Conservation (phyloP, 2,329 filamentous ascomycete species). For the Cladosporium sp. region DNA sequence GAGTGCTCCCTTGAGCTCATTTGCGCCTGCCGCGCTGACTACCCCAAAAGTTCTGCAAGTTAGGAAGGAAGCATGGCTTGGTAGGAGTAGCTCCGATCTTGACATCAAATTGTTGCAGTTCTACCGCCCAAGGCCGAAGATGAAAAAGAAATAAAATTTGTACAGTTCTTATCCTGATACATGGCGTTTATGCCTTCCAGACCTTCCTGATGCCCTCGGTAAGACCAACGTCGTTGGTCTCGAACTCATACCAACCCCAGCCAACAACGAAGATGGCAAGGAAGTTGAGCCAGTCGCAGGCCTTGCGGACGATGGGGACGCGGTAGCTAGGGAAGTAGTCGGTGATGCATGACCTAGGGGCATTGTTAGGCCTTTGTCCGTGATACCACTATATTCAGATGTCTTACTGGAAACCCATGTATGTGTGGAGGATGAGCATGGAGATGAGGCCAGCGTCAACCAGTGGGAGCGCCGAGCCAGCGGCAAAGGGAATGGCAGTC, state of each 20-base stretch:
- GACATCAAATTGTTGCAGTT: no score
- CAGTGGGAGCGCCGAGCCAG: slow-evolving; percentile 83
- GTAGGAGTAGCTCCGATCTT: no score
- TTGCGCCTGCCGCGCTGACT: no score
- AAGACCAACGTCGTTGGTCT: slow-evolving; percentile 95
- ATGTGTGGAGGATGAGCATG: slow-evolving; percentile 82
- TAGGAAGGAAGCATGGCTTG: no score
- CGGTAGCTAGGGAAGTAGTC: slow-evolving; percentile 81
- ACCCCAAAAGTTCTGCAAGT: no score
- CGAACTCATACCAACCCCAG: slow-evolving; percentile 92
- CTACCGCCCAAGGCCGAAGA: no score
- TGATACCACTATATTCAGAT: not conserved
- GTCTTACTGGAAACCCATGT: slow-evolving; percentile 85
- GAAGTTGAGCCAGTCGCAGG: slow-evolving; percentile 75
- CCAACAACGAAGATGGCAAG: slow-evolving; percentile 74
- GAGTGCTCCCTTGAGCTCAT: no score
- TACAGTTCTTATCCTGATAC: slow-evolving; percentile 10
- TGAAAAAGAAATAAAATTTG: not conserved
- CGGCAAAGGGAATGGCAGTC: slow-evolving; percentile 84
- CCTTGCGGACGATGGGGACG: slow-evolving; percentile 62
- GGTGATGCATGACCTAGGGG: slow-evolving; percentile 63
- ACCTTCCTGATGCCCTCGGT: slow-evolving; percentile 84
- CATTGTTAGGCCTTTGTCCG: not conserved
- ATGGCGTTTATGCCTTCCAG: slow-evolving; percentile 66
- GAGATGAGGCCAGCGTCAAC: slow-evolving; percentile 82